phyloP scores from a whole-genome alignment of 129 eudicot genomes.

The Glebionis coronaria region DNA sequence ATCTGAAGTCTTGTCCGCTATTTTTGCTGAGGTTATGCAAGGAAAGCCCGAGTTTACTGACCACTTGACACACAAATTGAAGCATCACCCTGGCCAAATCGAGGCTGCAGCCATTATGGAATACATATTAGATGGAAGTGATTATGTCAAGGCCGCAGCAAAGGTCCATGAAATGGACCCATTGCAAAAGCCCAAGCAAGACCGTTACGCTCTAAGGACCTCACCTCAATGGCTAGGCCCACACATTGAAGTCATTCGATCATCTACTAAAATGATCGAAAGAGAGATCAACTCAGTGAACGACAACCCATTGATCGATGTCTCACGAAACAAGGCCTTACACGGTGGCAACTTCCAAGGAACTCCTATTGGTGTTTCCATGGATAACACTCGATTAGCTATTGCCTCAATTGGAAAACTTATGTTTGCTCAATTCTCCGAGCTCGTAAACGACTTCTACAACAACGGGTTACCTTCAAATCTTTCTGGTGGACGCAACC shows the following conservation, averaged over 20 bases:
- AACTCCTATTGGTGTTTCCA: constrained; percentile 80
- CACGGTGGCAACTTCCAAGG: constrained; percentile 94
- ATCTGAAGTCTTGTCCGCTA: constrained; percentile 70
- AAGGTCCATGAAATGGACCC: constrained; percentile 79
- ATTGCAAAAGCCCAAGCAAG: constrained; percentile 72
- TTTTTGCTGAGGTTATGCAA: constrained; percentile 92
- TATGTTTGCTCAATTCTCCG: constrained; percentile 81
- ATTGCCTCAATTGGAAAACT: constrained; percentile 73
- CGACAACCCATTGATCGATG: constrained; percentile 88
- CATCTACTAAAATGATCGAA: constrained; percentile 74
- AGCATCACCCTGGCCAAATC: constrained; percentile 88
- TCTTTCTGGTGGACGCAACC: constrained; percentile 70
- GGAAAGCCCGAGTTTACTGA: constrained; percentile 89
- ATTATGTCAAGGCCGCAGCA: constrained; percentile 54
- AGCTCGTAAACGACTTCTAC: constrained; percentile 77
- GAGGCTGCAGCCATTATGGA: constrained; percentile 96
- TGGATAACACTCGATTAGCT: constrained; percentile 78
- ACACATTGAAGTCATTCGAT: constrained; percentile 69
- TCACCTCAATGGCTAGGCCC: constrained; percentile 95
- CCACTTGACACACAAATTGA: constrained; percentile 72
- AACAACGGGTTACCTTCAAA: constrained; percentile 86
- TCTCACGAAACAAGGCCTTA: constrained; percentile 71
- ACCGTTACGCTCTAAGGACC: constrained; percentile 68
- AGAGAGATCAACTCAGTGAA: constrained; percentile 84
- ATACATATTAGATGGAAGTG: constrained; percentile 71